These are phyloP conservation scores for Xylaria sp. DNA, from an alignment of 2,329 filamentous ascomycete species.

Conservation along the genomic window DNA sequence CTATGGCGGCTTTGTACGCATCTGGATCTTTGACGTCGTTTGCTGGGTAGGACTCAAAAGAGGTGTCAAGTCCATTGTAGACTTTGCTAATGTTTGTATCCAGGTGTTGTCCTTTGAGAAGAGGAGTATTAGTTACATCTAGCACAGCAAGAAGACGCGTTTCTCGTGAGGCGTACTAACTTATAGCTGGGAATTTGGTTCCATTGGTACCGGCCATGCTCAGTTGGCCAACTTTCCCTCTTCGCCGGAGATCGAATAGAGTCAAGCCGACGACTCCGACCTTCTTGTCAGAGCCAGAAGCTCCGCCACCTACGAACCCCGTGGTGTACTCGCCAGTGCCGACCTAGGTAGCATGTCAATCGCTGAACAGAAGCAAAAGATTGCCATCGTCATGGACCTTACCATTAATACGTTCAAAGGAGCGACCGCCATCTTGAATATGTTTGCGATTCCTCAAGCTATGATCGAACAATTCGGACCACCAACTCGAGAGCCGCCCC, in stretches of 20 bases:
- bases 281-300: slow-evolving; percentile 92
- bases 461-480: neutral
- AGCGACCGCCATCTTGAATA: slow-evolving; percentile 21
- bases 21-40: slow-evolving; percentile 76
- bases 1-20: slow-evolving; percentile 88
- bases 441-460: neutral
- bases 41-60: slow-evolving; percentile 81
- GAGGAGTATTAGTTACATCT: neutral
- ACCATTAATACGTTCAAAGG: slow-evolving; percentile 74
- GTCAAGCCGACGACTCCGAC: slow-evolving; percentile 91
- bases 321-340: slow-evolving; percentile 98
- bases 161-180: slow-evolving; percentile 55
- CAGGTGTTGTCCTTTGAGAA: slow-evolving; percentile 72
- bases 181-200: slow-evolving; percentile 88
- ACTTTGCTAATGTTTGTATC: slow-evolving; percentile 84
- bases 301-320: slow-evolving; percentile 84
- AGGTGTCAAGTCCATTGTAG: slow-evolving; percentile 88
- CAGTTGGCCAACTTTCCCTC: slow-evolving; percentile 85
- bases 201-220: slow-evolving; percentile 91
- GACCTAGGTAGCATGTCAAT: slow-evolving; percentile 56
- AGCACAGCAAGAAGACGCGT: neutral
- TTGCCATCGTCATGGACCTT: slow-evolving; percentile 33
- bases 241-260: slow-evolving; percentile 83
- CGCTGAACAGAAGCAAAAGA: slow-evolving; percentile 5
- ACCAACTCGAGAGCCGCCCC: neutral